A percentile compares a stretch with the other conserved stretches of the same genome.
Evolutionary conservation across 176 grass and related monocot genomes (phyloP).

Genomic region (Eleusine indica): DNA sequence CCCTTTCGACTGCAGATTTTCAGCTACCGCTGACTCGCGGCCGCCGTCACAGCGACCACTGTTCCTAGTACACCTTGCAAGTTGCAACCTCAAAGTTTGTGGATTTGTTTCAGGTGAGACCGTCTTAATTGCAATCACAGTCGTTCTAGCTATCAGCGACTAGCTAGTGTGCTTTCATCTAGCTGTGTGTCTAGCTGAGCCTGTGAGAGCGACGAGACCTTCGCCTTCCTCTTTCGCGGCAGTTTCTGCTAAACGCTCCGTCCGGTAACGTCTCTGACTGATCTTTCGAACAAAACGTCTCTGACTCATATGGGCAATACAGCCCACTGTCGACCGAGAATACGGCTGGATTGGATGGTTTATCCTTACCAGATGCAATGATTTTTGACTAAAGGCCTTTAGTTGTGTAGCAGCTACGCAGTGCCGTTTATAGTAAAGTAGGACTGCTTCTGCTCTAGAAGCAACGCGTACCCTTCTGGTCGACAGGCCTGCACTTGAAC

Average conservation of each 20-base stretch:
- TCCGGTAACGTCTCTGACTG: background rate
- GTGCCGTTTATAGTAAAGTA: background rate
- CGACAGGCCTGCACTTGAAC: background rate
- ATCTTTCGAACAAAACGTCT: background rate
- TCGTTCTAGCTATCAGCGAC: background rate
- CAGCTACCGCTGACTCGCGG: background rate
- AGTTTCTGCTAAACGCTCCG: background rate
- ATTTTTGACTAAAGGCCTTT: too few relatives aligned
- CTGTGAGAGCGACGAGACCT: background rate
- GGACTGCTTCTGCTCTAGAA: too few relatives aligned
- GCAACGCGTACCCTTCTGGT: background rate
- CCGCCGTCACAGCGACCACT: background rate
- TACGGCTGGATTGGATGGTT: too few relatives aligned
- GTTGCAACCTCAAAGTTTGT: background rate
- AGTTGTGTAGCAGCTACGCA: background rate
- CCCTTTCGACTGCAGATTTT: background rate
- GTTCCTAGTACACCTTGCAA: background rate
- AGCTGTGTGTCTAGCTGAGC: background rate
- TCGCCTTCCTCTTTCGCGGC: background rate
- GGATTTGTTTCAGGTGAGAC: background rate
- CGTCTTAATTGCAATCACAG: constrained; percentile 2
- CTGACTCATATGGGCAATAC: background rate
- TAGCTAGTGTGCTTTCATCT: background rate
- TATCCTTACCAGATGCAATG: too few relatives aligned
- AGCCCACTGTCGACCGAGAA: too few relatives aligned